A percentile compares a stretch with the other conserved stretches of the same genome.
Evolutionary conservation across 2,329 filamentous ascomycete genomes (phyloP).

Genomic region (Aspergillaceae sp.): DNA sequence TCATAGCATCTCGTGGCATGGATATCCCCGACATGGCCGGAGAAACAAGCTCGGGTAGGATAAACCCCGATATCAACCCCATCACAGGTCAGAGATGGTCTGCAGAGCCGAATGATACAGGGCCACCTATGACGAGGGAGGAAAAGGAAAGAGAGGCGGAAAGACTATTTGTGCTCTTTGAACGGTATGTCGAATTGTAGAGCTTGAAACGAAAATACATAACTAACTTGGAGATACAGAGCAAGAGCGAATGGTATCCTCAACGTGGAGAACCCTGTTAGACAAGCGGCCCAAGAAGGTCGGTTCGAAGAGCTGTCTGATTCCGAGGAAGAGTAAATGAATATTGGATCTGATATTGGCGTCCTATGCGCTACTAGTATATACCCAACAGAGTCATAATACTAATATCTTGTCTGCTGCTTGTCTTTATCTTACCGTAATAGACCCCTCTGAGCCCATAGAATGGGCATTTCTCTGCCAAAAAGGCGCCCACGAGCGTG

Average conservation of each 20-base stretch:
- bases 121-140: conserved; percentile 73
- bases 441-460: too few species aligned
- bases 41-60: conserved; percentile 41
- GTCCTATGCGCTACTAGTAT: too few species aligned
- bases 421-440: too few species aligned
- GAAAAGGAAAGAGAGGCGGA: conserved; percentile 92
- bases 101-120: conserved; percentile 51
- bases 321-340: conserved; percentile 31
- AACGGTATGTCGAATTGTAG: conserved; percentile 49
- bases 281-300: conserved; percentile 59
- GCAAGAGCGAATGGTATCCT: conserved; percentile 68
- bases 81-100: conserved; percentile 78
- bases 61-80: conserved; percentile 55
- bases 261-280: conserved; percentile 69
- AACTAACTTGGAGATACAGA: conserved; percentile 25
- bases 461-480: too few species aligned
- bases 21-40: conserved; percentile 60
- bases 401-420: too few species aligned
- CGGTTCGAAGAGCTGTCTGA: conserved; percentile 60
- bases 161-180: conserved; percentile 79
- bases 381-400: too few species aligned
- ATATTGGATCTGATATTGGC: too few species aligned
- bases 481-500: too few species aligned
- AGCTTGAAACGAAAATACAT: neutral
- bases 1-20: conserved; percentile 76